phyloP scores from a whole-genome alignment of 2,329 filamentous ascomycete genomes.

The Microcera coccophila region DNA sequence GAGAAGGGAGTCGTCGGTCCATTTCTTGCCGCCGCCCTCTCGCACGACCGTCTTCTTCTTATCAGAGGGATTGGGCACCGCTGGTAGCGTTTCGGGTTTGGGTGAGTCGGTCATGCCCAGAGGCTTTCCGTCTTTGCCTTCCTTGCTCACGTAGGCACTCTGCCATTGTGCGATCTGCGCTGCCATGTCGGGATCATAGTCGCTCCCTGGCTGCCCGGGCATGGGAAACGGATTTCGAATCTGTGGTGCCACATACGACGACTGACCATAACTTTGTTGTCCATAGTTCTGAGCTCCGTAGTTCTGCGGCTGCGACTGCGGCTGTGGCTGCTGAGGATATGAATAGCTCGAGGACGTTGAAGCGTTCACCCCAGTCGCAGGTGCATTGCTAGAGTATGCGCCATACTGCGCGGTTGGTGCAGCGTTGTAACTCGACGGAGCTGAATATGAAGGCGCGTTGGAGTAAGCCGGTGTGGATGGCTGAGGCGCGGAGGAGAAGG shows the following conservation, averaged over 20 bases:
- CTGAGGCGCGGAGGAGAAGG: conserved; percentile 43
- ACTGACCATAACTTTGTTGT: conserved; percentile 36
- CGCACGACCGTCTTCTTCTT: conserved; percentile 85
- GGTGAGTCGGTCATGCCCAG: conserved; percentile 27
- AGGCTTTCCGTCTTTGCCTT: conserved; percentile 33
- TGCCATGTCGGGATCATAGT: conserved; percentile 74
- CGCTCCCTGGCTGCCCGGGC: conserved; percentile 45
- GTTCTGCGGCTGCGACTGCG: conserved; percentile 12
- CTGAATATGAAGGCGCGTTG: conserved; percentile 26
- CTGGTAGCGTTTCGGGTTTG: conserved; percentile 36
- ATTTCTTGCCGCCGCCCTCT: conserved; percentile 84
- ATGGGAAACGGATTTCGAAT: conserved; percentile 79
- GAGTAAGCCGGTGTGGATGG: conserved; percentile 38
- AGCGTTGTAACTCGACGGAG: conserved; percentile 33
- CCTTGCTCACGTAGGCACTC: conserved; percentile 68
- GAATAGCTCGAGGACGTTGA: conserved; percentile 19
- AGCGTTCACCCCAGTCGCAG: conserved; percentile 25
- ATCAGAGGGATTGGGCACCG: conserved; percentile 41
- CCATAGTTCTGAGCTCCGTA: conserved; percentile 25
- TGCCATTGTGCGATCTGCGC: conserved; percentile 95
- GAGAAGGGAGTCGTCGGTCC: conserved; percentile 82
- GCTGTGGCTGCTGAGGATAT: conserved; percentile 25
- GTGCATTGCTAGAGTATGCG: conserved; percentile 32
- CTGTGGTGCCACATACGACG: conserved; percentile 56
- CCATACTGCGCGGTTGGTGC: conserved; percentile 42